Evolutionary conservation across 345 rosid genomes (phyloP), one percentile per base, ranked within the genome.

Genomic region (Streptanthus diversifolius): DNA sequence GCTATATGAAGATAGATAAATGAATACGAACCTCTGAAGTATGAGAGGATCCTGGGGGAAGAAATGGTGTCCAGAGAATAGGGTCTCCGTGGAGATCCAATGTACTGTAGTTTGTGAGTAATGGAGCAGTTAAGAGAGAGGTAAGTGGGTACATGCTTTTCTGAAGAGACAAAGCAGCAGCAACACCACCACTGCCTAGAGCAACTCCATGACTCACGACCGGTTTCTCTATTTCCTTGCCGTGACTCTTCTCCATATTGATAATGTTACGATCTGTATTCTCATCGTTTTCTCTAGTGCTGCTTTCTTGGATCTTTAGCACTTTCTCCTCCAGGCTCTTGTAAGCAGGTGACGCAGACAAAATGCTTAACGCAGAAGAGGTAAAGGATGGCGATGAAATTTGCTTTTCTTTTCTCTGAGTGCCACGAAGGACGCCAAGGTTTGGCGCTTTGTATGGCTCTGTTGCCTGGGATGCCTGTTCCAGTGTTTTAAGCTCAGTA

Each of bases 361-460:
- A 81, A 76, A 90, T 86, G 80, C 87, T 84, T 80, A 90, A 77
- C 58, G 96, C 92, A 72, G 99, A 90, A 35, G 77, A 47, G 14
- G 80, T 48, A 12, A 65, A 19, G 17, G 75, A 55, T 37, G 60
- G 70, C 30, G 75, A 63, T 63, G 62, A 30, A 41, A 86, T 80
- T 62, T 83, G 80, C 74, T 83, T 85, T 36, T 76, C 83, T 67
- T 76, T 89, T 71, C 79, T 86, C 21, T 81, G 73, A 66, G 36
- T 82, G 56, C 84, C 78, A 55, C 48, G 54, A 44, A 82, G 54
- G 47, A 83, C 54, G 30, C 99, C 93, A 68, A 95, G 77, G 80
- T 82, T 80, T 53, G 99, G 99, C 80, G 83, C 86, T 77, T 91
- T 90, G 82, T 86, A 95, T 11, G 96, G 97, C 82, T 91, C 93